Percentiles rank a stretch among this genome's conserved stretches.
Conservation (phyloP, 345 rosid genomes). For the Eucalyptus polyanthemos region DNA sequence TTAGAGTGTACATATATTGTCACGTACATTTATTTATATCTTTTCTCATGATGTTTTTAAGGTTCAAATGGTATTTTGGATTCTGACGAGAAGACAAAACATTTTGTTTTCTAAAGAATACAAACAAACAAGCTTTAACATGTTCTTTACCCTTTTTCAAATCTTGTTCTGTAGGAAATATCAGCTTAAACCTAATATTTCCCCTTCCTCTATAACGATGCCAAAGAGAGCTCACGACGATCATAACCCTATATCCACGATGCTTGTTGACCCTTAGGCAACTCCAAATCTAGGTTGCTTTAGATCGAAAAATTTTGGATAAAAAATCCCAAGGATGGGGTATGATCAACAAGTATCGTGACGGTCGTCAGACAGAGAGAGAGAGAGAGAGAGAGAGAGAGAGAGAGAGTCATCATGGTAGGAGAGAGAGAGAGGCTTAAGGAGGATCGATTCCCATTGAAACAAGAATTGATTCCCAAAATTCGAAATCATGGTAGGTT, state of each 20-base stretch:
- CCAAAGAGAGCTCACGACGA: neutral
- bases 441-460: too few relatives aligned
- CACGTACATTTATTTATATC: neutral
- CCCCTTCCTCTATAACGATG: neutral
- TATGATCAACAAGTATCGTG: too few relatives aligned
- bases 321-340: neutral
- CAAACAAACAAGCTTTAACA: neutral
- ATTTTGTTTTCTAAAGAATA: neutral
- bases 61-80: rapidly evolving
- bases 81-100: rapidly evolving
- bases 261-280: neutral
- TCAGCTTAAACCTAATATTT: neutral
- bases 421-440: too few relatives aligned
- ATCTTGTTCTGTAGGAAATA: rapidly evolving
- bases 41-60: neutral
- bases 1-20: neutral
- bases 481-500: neutral
- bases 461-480: too few relatives aligned
- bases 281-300: neutral
- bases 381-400: too few relatives aligned
- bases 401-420: too few relatives aligned
- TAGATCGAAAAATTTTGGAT: neutral
- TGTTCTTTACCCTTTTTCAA: neutral
- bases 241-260: neutral
- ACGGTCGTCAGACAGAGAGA: too few relatives aligned